phyloP scores from a whole-genome alignment of 805 yeast genomes.

The Candida ovalis region DNA sequence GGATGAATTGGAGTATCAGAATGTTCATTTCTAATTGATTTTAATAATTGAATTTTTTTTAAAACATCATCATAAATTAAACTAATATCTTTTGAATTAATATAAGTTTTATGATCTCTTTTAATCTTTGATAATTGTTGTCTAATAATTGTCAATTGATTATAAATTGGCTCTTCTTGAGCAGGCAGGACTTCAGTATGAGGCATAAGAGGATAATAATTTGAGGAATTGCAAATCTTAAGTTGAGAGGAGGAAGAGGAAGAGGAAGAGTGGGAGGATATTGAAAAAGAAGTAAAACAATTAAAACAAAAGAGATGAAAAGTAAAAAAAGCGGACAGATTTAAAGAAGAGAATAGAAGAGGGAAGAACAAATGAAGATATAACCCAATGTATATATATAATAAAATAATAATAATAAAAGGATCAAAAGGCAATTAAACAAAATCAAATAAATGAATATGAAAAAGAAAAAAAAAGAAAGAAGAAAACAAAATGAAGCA shows the following conservation, averaged over 20 bases:
- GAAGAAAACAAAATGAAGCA: too few species aligned
- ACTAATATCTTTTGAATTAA: conserved; percentile 67
- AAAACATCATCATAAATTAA: conserved; percentile 56
- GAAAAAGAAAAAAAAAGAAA: too few species aligned
- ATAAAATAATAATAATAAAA: too few species aligned
- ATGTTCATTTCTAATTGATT: conserved; percentile 43
- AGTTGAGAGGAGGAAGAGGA: not conserved
- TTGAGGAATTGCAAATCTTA: too few species aligned
- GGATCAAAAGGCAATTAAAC: too few species aligned
- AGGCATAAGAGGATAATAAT: conserved; percentile 12
- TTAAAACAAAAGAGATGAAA: too few species aligned
- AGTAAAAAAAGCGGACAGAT: too few species aligned
- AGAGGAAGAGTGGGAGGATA: not conserved
- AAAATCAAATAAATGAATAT: too few species aligned
- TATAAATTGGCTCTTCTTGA: conserved; percentile 32
- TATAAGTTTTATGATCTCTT: conserved; percentile 59
- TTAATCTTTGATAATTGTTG: conserved; percentile 44
- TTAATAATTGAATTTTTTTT: conserved; percentile 48
- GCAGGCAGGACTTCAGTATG: conserved; percentile 30
- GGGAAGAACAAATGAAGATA: too few species aligned
- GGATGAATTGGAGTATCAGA: conserved; percentile 16
- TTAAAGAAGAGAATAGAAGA: too few species aligned
- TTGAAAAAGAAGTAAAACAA: too few species aligned
- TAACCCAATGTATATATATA: too few species aligned
- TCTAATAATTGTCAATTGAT: conserved; percentile 40